Conservation (phyloP, 768 basidiomycete species). For the Xanthoconium purpureum region DNA sequence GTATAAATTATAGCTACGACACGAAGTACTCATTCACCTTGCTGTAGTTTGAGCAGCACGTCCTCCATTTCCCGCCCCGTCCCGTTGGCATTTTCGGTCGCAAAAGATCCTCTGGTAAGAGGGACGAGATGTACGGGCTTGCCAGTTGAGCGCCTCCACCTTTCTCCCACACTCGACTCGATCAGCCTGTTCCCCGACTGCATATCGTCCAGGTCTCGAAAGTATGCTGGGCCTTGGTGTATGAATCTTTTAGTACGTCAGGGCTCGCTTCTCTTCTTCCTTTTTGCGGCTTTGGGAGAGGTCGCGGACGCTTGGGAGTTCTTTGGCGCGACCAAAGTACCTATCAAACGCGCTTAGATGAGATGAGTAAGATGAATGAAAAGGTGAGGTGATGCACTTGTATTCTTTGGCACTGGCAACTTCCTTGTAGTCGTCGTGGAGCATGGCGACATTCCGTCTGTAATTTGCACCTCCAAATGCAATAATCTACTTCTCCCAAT, state of each 20-base stretch:
- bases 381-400: slow-evolving; percentile 60
- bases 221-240: slow-evolving; percentile 85
- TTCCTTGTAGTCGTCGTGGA: slow-evolving; percentile 93
- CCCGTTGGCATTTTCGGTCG: slow-evolving; percentile 73
- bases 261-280: slow-evolving; percentile 75
- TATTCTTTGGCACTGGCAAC: slow-evolving; percentile 97
- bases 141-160: slow-evolving; percentile 66
- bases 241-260: slow-evolving; percentile 83
- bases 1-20: slow-evolving; percentile 14
- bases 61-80: slow-evolving; percentile 72
- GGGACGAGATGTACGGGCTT: slow-evolving; percentile 68
- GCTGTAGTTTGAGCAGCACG: slow-evolving; percentile 70
- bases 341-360: slow-evolving; percentile 36
- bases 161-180: slow-evolving; percentile 64
- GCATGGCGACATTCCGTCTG: slow-evolving; percentile 86
- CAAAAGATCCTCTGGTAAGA: slow-evolving; percentile 68
- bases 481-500: slow-evolving; percentile 99
- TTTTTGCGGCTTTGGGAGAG: slow-evolving; percentile 86
- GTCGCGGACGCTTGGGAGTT: slow-evolving; percentile 92
- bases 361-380: background rate
- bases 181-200: slow-evolving; percentile 55
- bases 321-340: slow-evolving; percentile 96
- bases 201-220: slow-evolving; percentile 85
- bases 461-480: slow-evolving; percentile 95
- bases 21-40: slow-evolving; percentile 78